Evolutionary conservation across 768 basidiomycete species (phyloP).

Genomic region (Tricholoma sp.): DNA sequence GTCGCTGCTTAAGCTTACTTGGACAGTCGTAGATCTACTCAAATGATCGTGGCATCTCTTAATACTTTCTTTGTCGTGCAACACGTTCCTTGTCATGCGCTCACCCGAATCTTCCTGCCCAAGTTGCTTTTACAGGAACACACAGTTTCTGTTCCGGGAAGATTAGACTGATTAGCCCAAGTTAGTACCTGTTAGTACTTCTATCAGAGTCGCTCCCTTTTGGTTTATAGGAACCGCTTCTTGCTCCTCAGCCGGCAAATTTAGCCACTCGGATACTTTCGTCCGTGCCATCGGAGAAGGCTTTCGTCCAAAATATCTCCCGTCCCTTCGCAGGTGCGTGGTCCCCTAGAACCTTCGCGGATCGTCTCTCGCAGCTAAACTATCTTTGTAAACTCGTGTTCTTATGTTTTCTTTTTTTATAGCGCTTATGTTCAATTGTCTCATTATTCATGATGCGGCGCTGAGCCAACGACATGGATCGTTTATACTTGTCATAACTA

Average conservation of each 20-base stretch:
- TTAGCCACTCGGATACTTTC: conserved; percentile 13
- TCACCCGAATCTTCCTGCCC: not conserved
- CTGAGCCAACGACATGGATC: not conserved
- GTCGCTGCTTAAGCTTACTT: too few species aligned
- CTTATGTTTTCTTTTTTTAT: too few species aligned
- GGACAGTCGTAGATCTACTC: conserved; percentile 4
- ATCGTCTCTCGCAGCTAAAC: conserved; percentile 2
- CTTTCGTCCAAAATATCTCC: not conserved
- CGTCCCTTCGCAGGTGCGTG: not conserved
- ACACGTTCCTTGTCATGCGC: conserved; percentile 7
- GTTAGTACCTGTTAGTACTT: conserved; percentile 2
- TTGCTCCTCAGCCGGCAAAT: conserved; percentile 11
- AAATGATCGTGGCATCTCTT: conserved; percentile 33
- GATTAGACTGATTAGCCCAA: not conserved
- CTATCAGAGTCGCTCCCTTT: conserved; percentile 7
- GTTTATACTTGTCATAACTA: not conserved
- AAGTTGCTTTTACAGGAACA: conserved; percentile 8
- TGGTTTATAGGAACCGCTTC: conserved; percentile 11
- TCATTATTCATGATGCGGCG: not conserved
- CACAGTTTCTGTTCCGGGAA: conserved; percentile 9
- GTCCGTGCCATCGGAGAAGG: not conserved
- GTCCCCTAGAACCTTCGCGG: not conserved
- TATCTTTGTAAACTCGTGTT: not conserved
- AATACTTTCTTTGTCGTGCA: conserved; percentile 1
- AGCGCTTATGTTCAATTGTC: too few species aligned